Evolutionary conservation across 1,139 yeast species (phyloP).

Genomic region (Saccharomyces pastorianus): DNA sequence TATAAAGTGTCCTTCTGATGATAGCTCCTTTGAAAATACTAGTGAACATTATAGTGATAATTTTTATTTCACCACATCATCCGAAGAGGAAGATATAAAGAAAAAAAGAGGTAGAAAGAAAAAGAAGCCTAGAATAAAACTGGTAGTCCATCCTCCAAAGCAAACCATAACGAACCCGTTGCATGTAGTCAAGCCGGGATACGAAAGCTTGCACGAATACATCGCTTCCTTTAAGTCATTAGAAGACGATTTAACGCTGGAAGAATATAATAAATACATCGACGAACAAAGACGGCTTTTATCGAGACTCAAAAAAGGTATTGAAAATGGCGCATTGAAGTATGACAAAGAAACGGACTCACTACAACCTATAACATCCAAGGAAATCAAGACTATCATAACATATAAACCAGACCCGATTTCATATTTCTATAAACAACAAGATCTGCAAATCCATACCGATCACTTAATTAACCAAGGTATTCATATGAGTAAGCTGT

Average conservation of each 20-base stretch:
- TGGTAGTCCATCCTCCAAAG: slow-evolving; percentile 46
- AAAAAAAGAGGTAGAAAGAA: slow-evolving; percentile 16
- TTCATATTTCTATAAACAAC: slow-evolving; percentile 27
- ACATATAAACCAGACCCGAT: slow-evolving; percentile 26
- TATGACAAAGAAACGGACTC: slow-evolving; percentile 38
- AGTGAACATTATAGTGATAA: slow-evolving; percentile 14
- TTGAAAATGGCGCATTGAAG: slow-evolving; percentile 41
- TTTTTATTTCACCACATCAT: slow-evolving; percentile 27
- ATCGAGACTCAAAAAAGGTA: slow-evolving; percentile 45
- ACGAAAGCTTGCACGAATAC: slow-evolving; percentile 36
- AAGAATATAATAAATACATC: slow-evolving; percentile 43
- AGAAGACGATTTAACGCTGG: slow-evolving; percentile 46
- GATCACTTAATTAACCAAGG: slow-evolving; percentile 79
- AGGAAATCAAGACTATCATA: slow-evolving; percentile 39
- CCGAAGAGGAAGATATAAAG: slow-evolving; percentile 24
- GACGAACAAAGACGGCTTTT: slow-evolving; percentile 39
- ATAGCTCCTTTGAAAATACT: neutral
- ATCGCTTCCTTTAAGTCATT: slow-evolving; percentile 47
- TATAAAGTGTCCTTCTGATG: neutral
- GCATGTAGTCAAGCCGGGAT: slow-evolving; percentile 45
- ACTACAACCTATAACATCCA: slow-evolving; percentile 40
- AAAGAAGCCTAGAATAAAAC: slow-evolving; percentile 14
- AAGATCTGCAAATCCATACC: slow-evolving; percentile 46
- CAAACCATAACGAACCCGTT: slow-evolving; percentile 71
- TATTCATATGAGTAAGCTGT: slow-evolving; percentile 57